phyloP scores from a whole-genome alignment of 2,329 filamentous ascomycete species.

The Rhynchosporium graminicola region DNA sequence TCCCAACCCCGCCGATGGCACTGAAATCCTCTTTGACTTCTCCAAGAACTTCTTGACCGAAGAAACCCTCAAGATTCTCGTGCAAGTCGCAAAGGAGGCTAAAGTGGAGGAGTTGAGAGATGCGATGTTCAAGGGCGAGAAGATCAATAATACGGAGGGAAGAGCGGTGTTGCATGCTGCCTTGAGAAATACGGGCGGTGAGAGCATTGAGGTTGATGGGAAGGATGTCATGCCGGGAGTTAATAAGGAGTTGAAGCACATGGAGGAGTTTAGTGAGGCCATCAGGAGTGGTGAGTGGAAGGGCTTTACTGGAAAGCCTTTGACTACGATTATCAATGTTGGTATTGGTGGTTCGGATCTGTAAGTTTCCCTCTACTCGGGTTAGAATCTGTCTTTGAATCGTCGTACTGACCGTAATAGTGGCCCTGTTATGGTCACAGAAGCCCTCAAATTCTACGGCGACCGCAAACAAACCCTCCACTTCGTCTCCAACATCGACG shows the following conservation, averaged over 20 bases:
- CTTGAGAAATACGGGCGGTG: slow-evolving; percentile 83
- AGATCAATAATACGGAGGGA: slow-evolving; percentile 99
- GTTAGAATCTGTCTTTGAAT: no score
- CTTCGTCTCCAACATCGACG: slow-evolving; percentile 99
- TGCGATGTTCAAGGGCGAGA: slow-evolving; percentile 95
- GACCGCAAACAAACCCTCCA: slow-evolving; percentile 84
- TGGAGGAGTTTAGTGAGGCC: slow-evolving; percentile 97
- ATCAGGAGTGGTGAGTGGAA: slow-evolving; percentile 95
- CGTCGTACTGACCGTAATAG: slow-evolving; percentile 46
- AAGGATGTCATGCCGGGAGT: slow-evolving; percentile 93
- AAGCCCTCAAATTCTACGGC: slow-evolving; percentile 94
- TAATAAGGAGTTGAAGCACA: slow-evolving; percentile 88
- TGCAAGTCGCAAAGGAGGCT: slow-evolving; percentile 90
- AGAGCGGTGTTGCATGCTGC: slow-evolving; percentile 95
- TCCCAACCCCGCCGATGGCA: slow-evolving; percentile 72
- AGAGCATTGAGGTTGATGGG: slow-evolving; percentile 82
- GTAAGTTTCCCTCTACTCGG: slow-evolving; percentile 56
- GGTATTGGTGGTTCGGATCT: slow-evolving; percentile 98
- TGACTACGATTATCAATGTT: slow-evolving; percentile 95
- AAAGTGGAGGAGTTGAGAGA: slow-evolving; percentile 91
- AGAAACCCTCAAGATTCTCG: slow-evolving; percentile 82
- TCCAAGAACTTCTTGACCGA: slow-evolving; percentile 98
- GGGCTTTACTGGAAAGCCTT: slow-evolving; percentile 95
- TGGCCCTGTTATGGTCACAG: slow-evolving; percentile 97
- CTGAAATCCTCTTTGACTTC: slow-evolving; percentile 95